phyloP scores from a whole-genome alignment of 805 yeast species.

The Osmozyma mogii region DNA sequence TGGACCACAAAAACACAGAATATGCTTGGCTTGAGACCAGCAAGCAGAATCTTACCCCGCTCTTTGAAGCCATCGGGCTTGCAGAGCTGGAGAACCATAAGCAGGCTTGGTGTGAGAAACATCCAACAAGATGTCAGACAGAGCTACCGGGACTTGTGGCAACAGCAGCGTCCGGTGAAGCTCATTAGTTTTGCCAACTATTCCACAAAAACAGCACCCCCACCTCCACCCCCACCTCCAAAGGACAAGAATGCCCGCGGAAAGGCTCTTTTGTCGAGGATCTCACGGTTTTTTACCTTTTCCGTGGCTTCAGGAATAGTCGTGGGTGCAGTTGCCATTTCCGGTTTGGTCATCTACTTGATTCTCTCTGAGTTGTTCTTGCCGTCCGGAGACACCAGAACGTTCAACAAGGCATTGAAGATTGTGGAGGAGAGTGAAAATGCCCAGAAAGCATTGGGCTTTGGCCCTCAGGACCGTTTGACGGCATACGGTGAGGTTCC shows the following conservation, averaged over 20 bases:
- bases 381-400: constrained; percentile 87
- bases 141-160: too few species aligned
- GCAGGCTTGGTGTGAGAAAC: too few species aligned
- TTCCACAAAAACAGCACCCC: constrained; percentile 20
- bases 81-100: too few species aligned
- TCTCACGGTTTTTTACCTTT: constrained; percentile 54
- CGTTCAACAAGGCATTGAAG: constrained; percentile 80
- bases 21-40: too few species aligned
- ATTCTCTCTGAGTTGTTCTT: constrained; percentile 73
- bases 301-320: constrained; percentile 55
- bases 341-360: constrained; percentile 62
- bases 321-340: constrained; percentile 60
- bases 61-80: too few species aligned
- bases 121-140: too few species aligned
- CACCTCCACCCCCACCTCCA: constrained; percentile 32
- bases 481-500: constrained; percentile 77
- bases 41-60: too few species aligned
- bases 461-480: constrained; percentile 49
- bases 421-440: constrained; percentile 61
- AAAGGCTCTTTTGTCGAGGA: constrained; percentile 33
- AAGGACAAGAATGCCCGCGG: constrained; percentile 34
- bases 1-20: too few species aligned
- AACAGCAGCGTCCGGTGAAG: too few species aligned
- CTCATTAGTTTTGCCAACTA: constrained; percentile 3
- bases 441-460: constrained; percentile 50